Percentiles rank a stretch among this genome's conserved stretches.
Conservation (phyloP, 768 basidiomycete genomes). For the Pulveroboletus frians region DNA sequence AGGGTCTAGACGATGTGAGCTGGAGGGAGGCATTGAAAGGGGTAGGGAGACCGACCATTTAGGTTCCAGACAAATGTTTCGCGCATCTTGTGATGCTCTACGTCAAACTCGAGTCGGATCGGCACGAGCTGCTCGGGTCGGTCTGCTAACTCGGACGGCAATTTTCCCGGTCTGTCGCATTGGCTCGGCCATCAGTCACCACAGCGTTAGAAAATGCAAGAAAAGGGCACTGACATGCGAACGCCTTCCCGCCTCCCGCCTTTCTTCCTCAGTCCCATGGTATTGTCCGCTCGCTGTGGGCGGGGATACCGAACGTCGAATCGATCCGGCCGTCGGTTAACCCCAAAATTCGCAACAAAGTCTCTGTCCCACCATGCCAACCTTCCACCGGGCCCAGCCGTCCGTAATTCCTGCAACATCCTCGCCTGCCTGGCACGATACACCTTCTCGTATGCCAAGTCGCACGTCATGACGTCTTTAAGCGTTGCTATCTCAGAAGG, state of each 20-base stretch:
- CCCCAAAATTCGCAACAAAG: conserved; percentile 30
- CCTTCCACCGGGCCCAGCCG: conserved; percentile 38
- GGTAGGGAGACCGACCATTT: conserved; percentile 56
- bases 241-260: conserved; percentile 61
- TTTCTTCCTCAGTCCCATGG: conserved; percentile 41
- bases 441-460: conserved; percentile 43
- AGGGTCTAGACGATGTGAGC: conserved; percentile 51
- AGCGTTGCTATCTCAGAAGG: conserved; percentile 32
- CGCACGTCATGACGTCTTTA: conserved; percentile 34
- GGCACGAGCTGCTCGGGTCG: conserved; percentile 83
- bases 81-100: conserved; percentile 88
- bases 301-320: conserved; percentile 57
- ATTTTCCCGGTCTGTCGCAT: conserved; percentile 50
- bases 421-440: conserved; percentile 48
- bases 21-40: not conserved
- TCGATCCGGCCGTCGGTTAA: conserved; percentile 28
- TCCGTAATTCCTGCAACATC: conserved; percentile 46
- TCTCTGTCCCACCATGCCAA: conserved; percentile 66
- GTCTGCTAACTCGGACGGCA: conserved; percentile 51
- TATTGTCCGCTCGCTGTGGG: conserved; percentile 34
- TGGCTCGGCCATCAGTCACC: not conserved
- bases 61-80: conserved; percentile 98
- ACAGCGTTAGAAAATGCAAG: not conserved
- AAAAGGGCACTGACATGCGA: conserved; percentile 57
- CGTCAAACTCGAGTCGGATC: conserved; percentile 93